A percentile compares a stretch with the other conserved stretches of the same genome.
Evolutionary conservation across 805 yeast species (phyloP).

Genomic region (Isabelozyma gotoi): DNA sequence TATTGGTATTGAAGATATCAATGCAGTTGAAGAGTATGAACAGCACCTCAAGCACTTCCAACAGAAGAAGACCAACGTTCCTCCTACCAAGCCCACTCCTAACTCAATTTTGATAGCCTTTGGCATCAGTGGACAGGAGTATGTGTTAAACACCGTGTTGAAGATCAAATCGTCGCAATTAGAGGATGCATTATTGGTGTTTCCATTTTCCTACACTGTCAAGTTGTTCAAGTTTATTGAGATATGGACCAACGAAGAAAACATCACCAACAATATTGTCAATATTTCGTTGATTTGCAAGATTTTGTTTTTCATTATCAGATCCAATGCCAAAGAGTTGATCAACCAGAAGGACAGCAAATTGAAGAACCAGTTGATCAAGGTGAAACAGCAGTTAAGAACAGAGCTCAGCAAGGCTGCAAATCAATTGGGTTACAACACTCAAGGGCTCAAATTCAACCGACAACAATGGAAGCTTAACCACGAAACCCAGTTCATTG

Average conservation of each 20-base stretch:
- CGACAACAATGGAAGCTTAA: constrained; percentile 75
- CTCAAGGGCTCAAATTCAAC: constrained; percentile 75
- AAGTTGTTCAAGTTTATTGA: constrained; percentile 71
- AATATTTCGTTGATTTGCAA: constrained; percentile 68
- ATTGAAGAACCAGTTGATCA: constrained; percentile 62
- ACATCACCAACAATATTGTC: constrained; percentile 41
- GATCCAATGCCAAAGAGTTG: constrained; percentile 76
- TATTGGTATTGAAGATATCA: constrained; percentile 70
- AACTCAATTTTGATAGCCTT: constrained; percentile 76
- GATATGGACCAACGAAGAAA: constrained; percentile 59
- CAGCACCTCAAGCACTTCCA: constrained; percentile 35
- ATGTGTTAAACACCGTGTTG: constrained; percentile 69
- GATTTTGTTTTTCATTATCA: constrained; percentile 71
- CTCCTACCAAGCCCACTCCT: constrained; percentile 60
- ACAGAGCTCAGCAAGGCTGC: constrained; percentile 49
- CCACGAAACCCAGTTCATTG: constrained; percentile 74
- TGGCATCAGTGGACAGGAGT: constrained; percentile 67
- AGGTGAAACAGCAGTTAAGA: constrained; percentile 64
- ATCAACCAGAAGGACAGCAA: constrained; percentile 63
- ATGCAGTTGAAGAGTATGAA: constrained; percentile 51
- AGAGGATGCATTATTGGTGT: constrained; percentile 87
- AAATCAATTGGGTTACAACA: constrained; percentile 74
- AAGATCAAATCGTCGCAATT: constrained; percentile 81
- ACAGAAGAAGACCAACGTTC: constrained; percentile 43
- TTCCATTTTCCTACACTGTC: constrained; percentile 83